These are phyloP conservation scores for Vanrija sp. DNA, from an alignment of 1,284 basidiomycete species.

Conservation along the genomic window DNA sequence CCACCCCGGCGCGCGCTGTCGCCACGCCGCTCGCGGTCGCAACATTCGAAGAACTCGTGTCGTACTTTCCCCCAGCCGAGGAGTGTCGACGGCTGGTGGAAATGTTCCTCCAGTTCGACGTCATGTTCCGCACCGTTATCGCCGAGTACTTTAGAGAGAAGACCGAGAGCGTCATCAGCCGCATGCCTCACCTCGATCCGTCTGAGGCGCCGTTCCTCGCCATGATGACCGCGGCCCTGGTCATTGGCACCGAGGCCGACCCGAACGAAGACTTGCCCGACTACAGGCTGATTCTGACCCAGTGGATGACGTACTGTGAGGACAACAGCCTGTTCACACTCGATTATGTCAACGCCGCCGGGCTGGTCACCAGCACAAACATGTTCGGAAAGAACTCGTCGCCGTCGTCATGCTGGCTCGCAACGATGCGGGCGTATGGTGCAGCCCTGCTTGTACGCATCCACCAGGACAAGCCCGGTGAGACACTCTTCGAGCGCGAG, in stretches of 20 bases:
- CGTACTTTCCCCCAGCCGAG: neutral
- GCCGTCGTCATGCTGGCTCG: neutral
- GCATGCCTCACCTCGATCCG: too few species aligned
- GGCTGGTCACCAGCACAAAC: neutral
- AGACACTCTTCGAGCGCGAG: constrained; percentile 1
- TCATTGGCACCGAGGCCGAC: neutral
- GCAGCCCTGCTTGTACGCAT: neutral
- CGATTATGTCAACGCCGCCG: constrained; percentile 1
- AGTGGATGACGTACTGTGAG: neutral
- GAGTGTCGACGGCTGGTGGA: neutral
- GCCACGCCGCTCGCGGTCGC: neutral
- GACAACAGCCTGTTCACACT: neutral
- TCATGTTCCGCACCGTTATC: neutral
- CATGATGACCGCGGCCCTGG: neutral
- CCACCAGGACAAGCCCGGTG: neutral
- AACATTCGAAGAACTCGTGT: neutral
- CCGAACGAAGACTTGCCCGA: neutral
- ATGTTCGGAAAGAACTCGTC: neutral
- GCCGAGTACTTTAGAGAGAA: neutral
- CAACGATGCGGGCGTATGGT: neutral
- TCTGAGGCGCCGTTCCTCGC: constrained; percentile 1
- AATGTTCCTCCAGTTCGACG: neutral
- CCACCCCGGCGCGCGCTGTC: neutral
- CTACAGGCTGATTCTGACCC: too few species aligned
- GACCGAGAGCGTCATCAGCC: neutral